Evolutionary conservation across 345 rosid species (phyloP), one percentile per base, ranked within the genome.

Genomic region (Brassica carinata): DNA sequence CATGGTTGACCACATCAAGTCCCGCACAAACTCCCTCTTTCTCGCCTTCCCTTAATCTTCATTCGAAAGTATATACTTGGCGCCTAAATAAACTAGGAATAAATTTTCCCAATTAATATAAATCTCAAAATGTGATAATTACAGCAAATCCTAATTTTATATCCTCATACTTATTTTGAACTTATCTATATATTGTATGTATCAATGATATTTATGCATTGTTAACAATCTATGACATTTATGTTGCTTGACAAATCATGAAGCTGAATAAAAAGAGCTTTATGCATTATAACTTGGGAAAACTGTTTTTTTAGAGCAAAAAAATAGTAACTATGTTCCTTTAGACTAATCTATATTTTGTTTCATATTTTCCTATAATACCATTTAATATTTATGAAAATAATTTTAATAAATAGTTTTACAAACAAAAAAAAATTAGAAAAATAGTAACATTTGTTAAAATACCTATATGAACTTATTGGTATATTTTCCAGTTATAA

Each of bases 11-110:
- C 83, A 38, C 82, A 88, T 55, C 27, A 90, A 74, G 19, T 88
- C 93, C 74, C 67, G 86, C 63, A 89, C 86, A 38, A 89, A 90
- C 79, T 73, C 84, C 31, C 87, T 69, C 86, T 82, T 87, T 72
- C 58, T 38, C 43, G 83, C 85, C 79, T 80, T 89, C 76, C 87
- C 86, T 67, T 84, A 88, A 64, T 87, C 97, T 80, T 87, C 79
- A 61, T 69, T 84, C 2, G 89, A 84, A 33, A 84, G 65, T n/a
- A 17, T 23, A 75, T 2, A 34, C 14, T 62, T 83, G 73, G 65
- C 72, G 72, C 4, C 88, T 40, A 48, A 72, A 11, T 34, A 0
- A 45, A 8, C 23, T 71, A 8, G 30, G 76, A 48, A 55, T 13
- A 45, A n/a, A 45, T 11, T 48, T 14, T 14, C 55, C 55, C 55